Base-by-base conservation (phyloP, 495 filamentous ascomycete genomes). In the Trichoderma reesei region DNA sequence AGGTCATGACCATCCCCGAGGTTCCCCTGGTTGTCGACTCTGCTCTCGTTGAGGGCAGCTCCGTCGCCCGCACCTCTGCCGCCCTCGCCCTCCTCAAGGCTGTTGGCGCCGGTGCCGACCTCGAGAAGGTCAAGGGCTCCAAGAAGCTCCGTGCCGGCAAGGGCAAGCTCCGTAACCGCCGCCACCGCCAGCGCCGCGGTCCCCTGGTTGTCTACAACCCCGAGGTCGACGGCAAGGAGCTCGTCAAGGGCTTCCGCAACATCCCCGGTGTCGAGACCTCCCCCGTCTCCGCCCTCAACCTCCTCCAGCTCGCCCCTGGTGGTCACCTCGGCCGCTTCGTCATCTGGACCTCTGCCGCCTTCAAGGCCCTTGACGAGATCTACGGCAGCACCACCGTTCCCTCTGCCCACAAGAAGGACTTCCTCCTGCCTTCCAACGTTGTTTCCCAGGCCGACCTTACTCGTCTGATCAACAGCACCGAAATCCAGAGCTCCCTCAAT, bases 241-340 rank as follows among this genome's bases (percentile, higher is more conserved):
- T 98, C 69, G 85, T 91, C 72, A 84, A 83, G 74, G 92, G 91
- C 65, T 96, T 96, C 86, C 91, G 94, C 84, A 98, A 98, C 85
- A 88, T 98, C 74, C 86, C 94, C 70, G 94, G 94, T 83, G 93
- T 98, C 70, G 94, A 98, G 88, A 97, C 92, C 68, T 92, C 83
- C 74, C 87, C 91, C 64, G 94, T 98, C 76, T 92, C 88, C 81
- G 83, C 91, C 66, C 86, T 98, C 71, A 98, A 98, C 85, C 93
- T 98, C 72, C 89, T 98, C 75, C 94, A 98, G 82, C 90, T 98
- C 74, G 94, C 94, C 68, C 94, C 94, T 65, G 94, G 94, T 85
- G 94, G 94, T 72, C 94, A 98, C 81, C 90, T 98, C 74, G 94
- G 94, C 72, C 95, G 94, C 74, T 98, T 98, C 86, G 85, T 98